Conservation (phyloP, 331 rosid genomes). For the Phaseolus coccineus region DNA sequence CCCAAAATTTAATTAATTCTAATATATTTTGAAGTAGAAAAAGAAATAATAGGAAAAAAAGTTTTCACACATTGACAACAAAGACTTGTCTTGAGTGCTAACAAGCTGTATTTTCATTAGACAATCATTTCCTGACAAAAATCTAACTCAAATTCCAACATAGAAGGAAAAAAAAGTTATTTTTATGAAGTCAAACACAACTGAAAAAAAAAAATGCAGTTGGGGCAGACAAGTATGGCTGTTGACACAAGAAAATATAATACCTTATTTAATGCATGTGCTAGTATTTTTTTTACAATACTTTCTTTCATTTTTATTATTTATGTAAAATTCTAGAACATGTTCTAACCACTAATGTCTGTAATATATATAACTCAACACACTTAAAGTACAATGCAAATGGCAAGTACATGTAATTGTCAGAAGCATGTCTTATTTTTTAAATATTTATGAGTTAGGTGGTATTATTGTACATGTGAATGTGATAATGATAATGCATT, state of each 20-base stretch:
- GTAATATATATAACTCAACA: no score
- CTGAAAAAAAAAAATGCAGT: not conserved
- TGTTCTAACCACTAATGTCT: no score
- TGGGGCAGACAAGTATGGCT: not conserved
- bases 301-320: not conserved
- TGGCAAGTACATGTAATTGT: no score
- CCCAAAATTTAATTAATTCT: not conserved
- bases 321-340: no score
- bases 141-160: conserved; percentile 37
- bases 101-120: conserved; percentile 34
- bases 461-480: no score
- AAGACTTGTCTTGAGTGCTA: not conserved
- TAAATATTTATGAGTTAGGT: no score
- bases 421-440: no score
- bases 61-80: not conserved
- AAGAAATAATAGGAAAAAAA: not conserved
- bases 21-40: not conserved
- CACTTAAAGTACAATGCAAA: no score
- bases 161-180: not conserved
- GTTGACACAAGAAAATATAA: not conserved
- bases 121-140: conserved; percentile 14
- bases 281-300: not conserved
- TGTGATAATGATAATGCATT: no score
- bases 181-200: not conserved
- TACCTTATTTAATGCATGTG: not conserved